Conservation (phyloP, 768 basidiomycete species). For the Suillus tomentosus region DNA sequence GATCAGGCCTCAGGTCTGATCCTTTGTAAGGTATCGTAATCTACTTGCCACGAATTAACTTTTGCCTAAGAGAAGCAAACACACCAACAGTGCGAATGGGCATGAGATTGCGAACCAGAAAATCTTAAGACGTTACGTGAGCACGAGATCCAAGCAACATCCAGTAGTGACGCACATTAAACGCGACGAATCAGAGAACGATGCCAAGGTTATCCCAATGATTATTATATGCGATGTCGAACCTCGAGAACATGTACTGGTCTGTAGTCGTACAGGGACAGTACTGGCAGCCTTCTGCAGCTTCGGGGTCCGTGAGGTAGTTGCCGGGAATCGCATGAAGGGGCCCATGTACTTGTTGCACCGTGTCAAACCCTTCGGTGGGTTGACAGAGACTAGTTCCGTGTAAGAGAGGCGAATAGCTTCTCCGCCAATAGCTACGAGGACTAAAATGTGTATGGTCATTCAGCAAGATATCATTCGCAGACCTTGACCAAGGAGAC, state of each 20-base stretch:
- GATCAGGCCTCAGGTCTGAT: background rate
- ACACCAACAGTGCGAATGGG: background rate
- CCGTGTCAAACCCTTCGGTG: conserved; percentile 66
- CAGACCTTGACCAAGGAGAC: conserved; percentile 47
- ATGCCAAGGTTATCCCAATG: conserved; percentile 51
- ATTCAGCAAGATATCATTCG: background rate
- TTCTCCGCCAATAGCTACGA: conserved; percentile 51
- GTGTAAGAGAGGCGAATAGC: conserved; percentile 60
- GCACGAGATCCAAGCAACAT: background rate
- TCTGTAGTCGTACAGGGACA: conserved; percentile 69
- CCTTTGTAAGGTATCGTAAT: background rate
- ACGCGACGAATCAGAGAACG: conserved; percentile 43
- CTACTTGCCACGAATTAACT: background rate
- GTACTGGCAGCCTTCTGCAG: conserved; percentile 64
- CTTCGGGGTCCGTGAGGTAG: conserved; percentile 70
- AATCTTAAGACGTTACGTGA: too few relatives aligned
- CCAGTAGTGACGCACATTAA: conserved; percentile 40
- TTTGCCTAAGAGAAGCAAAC: background rate
- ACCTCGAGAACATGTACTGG: conserved; percentile 41
- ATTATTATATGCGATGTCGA: conserved; percentile 61
- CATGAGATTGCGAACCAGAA: background rate
- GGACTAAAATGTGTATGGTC: background rate
- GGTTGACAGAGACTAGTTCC: conserved; percentile 73
- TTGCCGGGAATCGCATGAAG: conserved; percentile 64
- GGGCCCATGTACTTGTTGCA: conserved; percentile 70